These are phyloP conservation scores for Thecaphora thlaspeos DNA, from an alignment of 1,284 basidiomycete species.

Conservation along the genomic window DNA sequence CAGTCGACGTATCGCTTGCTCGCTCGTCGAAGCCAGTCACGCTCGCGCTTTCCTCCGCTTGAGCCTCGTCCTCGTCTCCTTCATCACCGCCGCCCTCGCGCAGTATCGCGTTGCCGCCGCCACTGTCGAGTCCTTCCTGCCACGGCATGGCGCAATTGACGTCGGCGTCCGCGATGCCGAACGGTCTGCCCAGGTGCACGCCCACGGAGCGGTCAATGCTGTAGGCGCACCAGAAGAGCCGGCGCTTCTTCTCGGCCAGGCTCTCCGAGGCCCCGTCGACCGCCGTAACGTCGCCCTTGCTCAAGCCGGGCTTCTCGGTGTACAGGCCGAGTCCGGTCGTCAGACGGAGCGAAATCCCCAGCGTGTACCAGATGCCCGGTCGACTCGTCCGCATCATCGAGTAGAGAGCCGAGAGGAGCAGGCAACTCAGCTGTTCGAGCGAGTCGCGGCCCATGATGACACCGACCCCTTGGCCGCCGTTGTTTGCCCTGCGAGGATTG, in stretches of 20 bases:
- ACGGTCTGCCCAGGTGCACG: conserved; percentile 32
- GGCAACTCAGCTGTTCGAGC: conserved; percentile 35
- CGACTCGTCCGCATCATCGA: conserved; percentile 39
- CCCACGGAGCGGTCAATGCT: conserved; percentile 34
- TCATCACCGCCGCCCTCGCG: neutral
- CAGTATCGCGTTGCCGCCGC: no score
- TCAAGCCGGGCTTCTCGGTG: conserved; percentile 20
- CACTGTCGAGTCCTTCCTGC: no score
- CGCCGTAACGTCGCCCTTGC: conserved; percentile 7
- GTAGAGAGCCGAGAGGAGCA: conserved; percentile 33
- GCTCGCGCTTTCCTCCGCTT: conserved; percentile 9
- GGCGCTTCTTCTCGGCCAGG: conserved; percentile 21
- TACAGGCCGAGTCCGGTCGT: conserved; percentile 35
- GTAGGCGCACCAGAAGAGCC: conserved; percentile 39
- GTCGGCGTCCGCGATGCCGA: conserved; percentile 36
- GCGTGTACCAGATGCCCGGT: conserved; percentile 36
- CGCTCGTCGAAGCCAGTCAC: neutral
- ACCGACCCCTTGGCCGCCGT: conserved; percentile 26
- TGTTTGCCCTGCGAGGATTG: conserved; percentile 13
- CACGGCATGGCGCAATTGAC: conserved; percentile 31
- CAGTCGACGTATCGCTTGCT: conserved; percentile 17
- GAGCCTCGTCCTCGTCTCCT: conserved; percentile 4
- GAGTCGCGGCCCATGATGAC: conserved; percentile 35
- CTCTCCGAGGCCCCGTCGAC: conserved; percentile 13
- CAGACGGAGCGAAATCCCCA: conserved; percentile 30